Conservation (phyloP, 768 basidiomycete species). For the Gloeopeniophorella convolvens region DNA sequence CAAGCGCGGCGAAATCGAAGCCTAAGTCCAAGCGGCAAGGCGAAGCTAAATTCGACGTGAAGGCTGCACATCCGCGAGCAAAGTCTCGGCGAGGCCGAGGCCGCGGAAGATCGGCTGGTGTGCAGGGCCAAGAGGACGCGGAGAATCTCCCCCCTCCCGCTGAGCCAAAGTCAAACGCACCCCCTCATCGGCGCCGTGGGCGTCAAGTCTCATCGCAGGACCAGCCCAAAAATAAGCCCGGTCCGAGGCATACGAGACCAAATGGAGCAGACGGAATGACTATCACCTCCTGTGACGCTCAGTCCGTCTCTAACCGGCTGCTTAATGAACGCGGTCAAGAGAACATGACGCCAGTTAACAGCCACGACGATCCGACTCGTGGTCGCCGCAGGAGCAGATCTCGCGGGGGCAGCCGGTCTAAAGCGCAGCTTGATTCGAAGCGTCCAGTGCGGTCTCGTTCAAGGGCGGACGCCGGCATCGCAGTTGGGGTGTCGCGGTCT, state of each 20-base stretch:
- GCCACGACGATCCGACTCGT: background rate
- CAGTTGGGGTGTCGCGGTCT: background rate
- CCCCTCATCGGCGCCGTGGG: background rate
- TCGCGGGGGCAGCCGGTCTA: background rate
- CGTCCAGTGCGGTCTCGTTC: background rate
- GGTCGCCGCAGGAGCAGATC: background rate
- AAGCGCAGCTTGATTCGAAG: too few species aligned
- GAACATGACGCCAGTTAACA: background rate
- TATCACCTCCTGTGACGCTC: background rate
- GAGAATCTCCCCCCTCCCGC: slow-evolving; percentile 8
- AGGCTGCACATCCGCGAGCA: background rate
- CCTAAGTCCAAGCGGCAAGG: background rate
- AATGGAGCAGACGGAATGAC: background rate
- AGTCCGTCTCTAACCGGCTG: background rate
- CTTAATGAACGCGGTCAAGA: background rate
- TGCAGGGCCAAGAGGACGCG: background rate
- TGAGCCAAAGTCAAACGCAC: background rate
- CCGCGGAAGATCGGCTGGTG: background rate
- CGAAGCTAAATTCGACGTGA: background rate
- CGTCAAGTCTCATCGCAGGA: background rate
- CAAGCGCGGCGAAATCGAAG: background rate
- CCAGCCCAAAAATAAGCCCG: background rate
- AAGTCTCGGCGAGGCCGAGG: slow-evolving; percentile 4
- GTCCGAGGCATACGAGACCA: background rate
- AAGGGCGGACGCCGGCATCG: background rate